A percentile compares a stretch with the other conserved stretches of the same genome.
Conservation (phyloP, 2,329 filamentous ascomycete genomes). For the Colletotrichum sp. region DNA sequence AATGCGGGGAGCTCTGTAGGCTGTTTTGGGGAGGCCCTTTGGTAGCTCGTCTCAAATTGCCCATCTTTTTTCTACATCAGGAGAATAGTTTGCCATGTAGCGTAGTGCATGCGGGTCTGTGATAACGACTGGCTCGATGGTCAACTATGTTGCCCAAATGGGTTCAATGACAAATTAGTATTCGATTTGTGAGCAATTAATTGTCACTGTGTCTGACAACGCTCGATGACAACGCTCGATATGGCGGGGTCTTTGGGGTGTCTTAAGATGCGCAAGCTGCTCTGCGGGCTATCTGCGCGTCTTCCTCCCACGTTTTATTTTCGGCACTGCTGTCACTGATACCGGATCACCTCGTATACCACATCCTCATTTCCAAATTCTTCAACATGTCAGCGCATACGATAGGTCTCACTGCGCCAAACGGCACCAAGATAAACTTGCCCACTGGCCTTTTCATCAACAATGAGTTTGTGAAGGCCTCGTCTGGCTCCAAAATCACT, state of each 20-base stretch:
- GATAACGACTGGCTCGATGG: neutral
- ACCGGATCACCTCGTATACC: neutral
- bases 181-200: neutral
- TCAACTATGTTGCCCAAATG: neutral
- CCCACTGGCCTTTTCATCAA: slow-evolving; percentile 78
- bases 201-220: neutral
- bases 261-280: neutral
- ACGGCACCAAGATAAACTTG: slow-evolving; percentile 70
- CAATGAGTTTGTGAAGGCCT: slow-evolving; percentile 73
- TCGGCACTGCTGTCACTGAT: neutral
- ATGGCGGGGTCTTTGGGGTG: neutral
- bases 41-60: neutral
- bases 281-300: neutral
- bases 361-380: neutral
- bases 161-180: neutral
- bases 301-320: neutral
- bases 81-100: neutral
- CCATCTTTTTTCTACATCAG: neutral
- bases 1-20: neutral
- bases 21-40: neutral
- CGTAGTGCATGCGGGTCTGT: neutral
- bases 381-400: slow-evolving; percentile 9
- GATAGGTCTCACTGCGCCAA: slow-evolving; percentile 69
- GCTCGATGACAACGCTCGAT: neutral
- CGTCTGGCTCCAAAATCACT: slow-evolving; percentile 58